These are phyloP conservation scores for Polyporus arcularius DNA, from an alignment of 768 basidiomycete genomes.

Conservation along the genomic window DNA sequence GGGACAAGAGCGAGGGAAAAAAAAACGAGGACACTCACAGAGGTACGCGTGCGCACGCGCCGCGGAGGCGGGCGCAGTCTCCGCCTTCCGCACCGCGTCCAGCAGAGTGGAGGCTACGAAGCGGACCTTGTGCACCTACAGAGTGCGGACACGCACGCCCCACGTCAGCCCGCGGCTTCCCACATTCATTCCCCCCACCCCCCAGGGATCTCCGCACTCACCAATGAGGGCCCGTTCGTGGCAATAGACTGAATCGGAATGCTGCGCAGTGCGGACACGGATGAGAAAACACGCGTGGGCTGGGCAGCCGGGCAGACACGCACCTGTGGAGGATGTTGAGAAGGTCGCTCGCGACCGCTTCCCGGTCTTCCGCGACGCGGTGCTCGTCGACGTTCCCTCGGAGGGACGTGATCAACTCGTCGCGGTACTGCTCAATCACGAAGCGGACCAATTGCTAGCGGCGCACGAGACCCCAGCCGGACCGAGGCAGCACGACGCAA, in stretches of 20 bases:
- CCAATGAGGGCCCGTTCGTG: conserved; percentile 82
- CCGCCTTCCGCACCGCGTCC: conserved; percentile 80
- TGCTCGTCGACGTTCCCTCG: conserved; percentile 66
- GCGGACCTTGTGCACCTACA: conserved; percentile 87
- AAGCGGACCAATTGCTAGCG: conserved; percentile 88
- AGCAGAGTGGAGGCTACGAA: conserved; percentile 90
- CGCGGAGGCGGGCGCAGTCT: conserved; percentile 76
- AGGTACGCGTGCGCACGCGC: conserved; percentile 86
- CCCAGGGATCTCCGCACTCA: conserved; percentile 27
- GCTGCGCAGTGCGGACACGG: conserved; percentile 37
- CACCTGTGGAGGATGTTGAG: conserved; percentile 84
- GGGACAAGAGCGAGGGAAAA: background rate
- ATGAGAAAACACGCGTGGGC: conserved; percentile 3
- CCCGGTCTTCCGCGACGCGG: conserved; percentile 70
- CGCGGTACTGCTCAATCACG: conserved; percentile 89
- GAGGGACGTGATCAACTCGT: conserved; percentile 74
- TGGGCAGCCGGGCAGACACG: conserved; percentile 12
- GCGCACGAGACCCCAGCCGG: background rate
- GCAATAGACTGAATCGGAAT: conserved; percentile 94
- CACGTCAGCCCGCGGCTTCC: background rate
- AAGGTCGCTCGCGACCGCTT: conserved; percentile 85
- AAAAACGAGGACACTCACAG: conserved; percentile 50
- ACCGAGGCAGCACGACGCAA: background rate
- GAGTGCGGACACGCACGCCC: background rate
- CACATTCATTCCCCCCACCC: background rate